Percentiles rank a stretch among this genome's conserved stretches.
phyloP scores from a whole-genome alignment of 225 moss, liverwort and hornwort genomes.

The Bryum argenteum region DNA sequence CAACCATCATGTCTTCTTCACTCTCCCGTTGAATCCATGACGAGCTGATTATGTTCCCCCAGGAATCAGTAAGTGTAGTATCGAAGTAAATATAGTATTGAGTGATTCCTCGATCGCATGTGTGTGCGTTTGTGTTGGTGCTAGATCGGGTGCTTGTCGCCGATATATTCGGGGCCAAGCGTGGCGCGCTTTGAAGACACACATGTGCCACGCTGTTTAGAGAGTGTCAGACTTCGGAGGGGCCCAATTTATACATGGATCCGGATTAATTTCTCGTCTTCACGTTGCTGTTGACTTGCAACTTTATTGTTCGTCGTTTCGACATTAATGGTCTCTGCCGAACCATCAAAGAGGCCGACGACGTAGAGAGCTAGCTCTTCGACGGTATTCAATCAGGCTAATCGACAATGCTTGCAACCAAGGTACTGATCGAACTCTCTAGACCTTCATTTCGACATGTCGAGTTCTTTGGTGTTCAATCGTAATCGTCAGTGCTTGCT shows the following conservation, averaged over 20 bases:
- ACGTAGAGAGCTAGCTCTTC: not conserved
- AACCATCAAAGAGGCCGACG: slow-evolving; percentile 20
- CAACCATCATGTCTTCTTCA: not conserved
- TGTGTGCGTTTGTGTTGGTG: not conserved
- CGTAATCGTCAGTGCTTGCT: not conserved
- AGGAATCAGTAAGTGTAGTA: too few relatives aligned
- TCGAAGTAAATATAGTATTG: too few relatives aligned
- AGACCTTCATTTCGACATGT: not conserved
- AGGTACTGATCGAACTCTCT: too few relatives aligned
- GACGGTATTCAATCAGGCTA: not conserved
- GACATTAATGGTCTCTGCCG: slow-evolving; percentile 29
- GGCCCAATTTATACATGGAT: not conserved
- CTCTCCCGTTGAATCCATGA: not conserved
- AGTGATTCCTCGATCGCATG: too few relatives aligned
- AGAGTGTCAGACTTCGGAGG: slow-evolving; percentile 25
- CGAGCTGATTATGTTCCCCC: too few relatives aligned
- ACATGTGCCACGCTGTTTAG: slow-evolving; percentile 11
- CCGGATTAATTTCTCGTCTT: slow-evolving; percentile 27
- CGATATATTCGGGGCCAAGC: not conserved
- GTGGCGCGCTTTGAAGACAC: not conserved
- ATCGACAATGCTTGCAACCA: too few relatives aligned
- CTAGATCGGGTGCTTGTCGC: not conserved
- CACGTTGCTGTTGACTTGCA: slow-evolving; percentile 36
- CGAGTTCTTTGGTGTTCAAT: not conserved
- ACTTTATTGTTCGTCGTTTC: slow-evolving; percentile 9